Base-by-base conservation (phyloP, 2,329 filamentous ascomycete genomes). In the Botrytis deweyae region DNA sequence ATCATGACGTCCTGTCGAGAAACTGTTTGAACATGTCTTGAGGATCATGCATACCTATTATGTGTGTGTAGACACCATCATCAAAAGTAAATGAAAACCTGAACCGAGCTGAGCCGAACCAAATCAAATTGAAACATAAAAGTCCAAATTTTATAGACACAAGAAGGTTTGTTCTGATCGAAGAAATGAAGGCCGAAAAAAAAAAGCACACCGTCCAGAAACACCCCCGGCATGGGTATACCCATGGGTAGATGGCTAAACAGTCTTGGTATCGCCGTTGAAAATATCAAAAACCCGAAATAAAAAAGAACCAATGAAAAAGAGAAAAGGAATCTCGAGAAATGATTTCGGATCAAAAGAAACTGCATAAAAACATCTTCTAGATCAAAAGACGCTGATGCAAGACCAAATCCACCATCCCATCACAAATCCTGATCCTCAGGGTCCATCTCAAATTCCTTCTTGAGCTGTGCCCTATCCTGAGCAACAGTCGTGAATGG, bases 351-450 rank as follows among this genome's bases (percentile, higher is more conserved):
- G 4, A 14, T 6, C 2, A 2, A 20, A 38, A 38, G 4, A 14
- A 61, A 12, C 18, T 12, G 10, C 4, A 22, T 1, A 0, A 12
- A 61, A 38, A 61, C 1, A 22, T 20, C n/a, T 14, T 22, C 10
- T 5, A 22, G 10, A 14, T 12, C 4, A 14, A 25, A 2, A 3
- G 20, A 2, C 8, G 18, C 10, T 10, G 1, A 25, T 14, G 2
- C 7, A 10, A 36, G 4, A 61, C 1, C 58, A 33, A 1, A 25
- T 25, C 1, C 1, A 5, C 33, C 58, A 61, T 10, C 20, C 20
- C 2, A 33, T 61, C 33, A 61, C 20, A 61, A 14, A 61, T 61
- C 9, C 2, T 4, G 33, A 61, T 61, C 20, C 10, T 38, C 58
- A 38, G 9, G 18, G 20, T 36, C 18, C 18, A 61, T 22, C 20